phyloP scores from a whole-genome alignment of 2,329 filamentous ascomycete species.

The Didymella keratinophila region DNA sequence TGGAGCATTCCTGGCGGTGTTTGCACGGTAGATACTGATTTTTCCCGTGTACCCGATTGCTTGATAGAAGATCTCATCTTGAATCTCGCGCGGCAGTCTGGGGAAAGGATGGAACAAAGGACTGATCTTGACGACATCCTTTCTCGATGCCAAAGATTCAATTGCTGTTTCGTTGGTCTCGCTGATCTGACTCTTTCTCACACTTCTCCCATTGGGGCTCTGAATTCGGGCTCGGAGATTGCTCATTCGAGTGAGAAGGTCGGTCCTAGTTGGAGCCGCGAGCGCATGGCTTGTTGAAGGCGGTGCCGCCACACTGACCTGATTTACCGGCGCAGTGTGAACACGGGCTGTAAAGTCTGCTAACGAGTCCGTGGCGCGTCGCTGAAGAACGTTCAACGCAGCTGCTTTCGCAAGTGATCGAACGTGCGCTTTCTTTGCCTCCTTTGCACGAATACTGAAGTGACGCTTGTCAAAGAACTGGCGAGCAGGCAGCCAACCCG shows the following conservation, averaged over 20 bases:
- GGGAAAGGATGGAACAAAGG: constrained; percentile 41
- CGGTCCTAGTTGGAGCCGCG: neutral
- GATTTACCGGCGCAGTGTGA: neutral
- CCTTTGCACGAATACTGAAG: constrained; percentile 24
- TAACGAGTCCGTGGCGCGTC: neutral
- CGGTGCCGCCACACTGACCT: neutral
- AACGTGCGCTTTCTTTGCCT: neutral
- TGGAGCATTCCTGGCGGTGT: neutral
- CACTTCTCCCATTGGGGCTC: neutral
- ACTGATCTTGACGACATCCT: constrained; percentile 34
- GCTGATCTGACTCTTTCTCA: neutral
- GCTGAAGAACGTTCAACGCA: neutral
- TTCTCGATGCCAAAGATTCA: constrained; percentile 13
- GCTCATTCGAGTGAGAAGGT: neutral
- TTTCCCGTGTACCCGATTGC: constrained; percentile 29
- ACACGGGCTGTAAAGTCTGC: neutral
- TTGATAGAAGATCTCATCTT: constrained; percentile 37
- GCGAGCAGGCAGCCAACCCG: constrained; percentile 42
- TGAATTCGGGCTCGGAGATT: neutral
- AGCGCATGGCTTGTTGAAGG: neutral
- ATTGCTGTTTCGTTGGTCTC: constrained; percentile 16
- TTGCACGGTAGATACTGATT: constrained; percentile 9
- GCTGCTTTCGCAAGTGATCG: neutral
- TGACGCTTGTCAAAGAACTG: constrained; percentile 41
- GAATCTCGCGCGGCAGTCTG: constrained; percentile 38